Evolutionary conservation across 2,329 filamentous ascomycete genomes (phyloP).

Genomic region (Cladosporium sp.): DNA sequence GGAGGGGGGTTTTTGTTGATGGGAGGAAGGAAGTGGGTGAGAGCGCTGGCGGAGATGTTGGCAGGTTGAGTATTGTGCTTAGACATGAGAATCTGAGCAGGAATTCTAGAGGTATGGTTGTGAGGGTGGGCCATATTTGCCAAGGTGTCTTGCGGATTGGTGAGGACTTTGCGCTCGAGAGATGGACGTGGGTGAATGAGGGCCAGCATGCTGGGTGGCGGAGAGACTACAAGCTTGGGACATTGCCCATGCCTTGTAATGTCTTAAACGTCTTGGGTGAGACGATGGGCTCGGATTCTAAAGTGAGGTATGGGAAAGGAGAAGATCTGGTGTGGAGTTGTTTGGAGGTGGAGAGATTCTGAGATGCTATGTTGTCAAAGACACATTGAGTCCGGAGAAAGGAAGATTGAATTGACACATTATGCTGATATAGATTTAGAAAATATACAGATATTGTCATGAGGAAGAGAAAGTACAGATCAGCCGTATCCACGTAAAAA

Average conservation of each 20-base stretch:
- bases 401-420: too few relatives aligned
- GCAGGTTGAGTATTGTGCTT: constrained; percentile 1
- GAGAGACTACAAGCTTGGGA: background rate
- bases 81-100: background rate
- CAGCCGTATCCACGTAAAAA: too few relatives aligned
- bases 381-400: too few relatives aligned
- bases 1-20: background rate
- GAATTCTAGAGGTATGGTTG: background rate
- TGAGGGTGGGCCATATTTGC: constrained; percentile 1
- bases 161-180: constrained; percentile 2
- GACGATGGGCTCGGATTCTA: background rate
- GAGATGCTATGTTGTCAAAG: too few relatives aligned
- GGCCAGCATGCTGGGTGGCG: background rate
- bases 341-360: background rate
- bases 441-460: too few relatives aligned
- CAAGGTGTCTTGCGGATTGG: constrained; percentile 6
- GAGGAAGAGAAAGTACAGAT: too few relatives aligned
- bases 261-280: background rate
- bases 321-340: background rate
- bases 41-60: background rate
- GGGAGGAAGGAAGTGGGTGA: background rate
- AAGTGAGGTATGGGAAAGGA: background rate
- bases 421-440: too few relatives aligned
- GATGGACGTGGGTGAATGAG: constrained; percentile 8
- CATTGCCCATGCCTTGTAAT: background rate